These are phyloP conservation scores for Cryptomeria japonica DNA, from an alignment of 75 land plant species.

Conservation along the genomic window DNA sequence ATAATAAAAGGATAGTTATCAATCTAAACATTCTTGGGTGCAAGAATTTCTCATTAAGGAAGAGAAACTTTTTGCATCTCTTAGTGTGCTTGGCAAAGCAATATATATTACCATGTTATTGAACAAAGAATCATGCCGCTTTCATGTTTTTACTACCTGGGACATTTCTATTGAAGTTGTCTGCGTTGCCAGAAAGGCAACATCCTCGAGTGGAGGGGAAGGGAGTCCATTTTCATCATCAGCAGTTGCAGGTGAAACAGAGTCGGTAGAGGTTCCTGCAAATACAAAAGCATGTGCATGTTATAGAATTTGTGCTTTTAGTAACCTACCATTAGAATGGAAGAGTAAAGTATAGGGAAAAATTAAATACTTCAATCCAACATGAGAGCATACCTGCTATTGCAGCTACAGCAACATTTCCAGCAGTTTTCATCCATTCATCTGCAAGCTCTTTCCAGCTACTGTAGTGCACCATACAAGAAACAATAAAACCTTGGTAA, in stretches of 20 bases:
- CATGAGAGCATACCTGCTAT: slow-evolving; percentile 38
- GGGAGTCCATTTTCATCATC: slow-evolving; percentile 79
- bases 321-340: background rate
- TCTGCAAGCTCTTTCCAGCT: slow-evolving; percentile 82
- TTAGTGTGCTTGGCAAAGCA: background rate
- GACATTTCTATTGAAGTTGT: slow-evolving; percentile 56
- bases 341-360: background rate
- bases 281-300: background rate
- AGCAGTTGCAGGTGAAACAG: slow-evolving; percentile 36
- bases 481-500: background rate
- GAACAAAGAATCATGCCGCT: background rate
- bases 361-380: background rate
- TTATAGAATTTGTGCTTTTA: background rate
- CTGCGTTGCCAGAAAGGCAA: slow-evolving; percentile 54
- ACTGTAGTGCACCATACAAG: slow-evolving; percentile 41
- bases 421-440: slow-evolving; percentile 69
- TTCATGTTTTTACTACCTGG: slow-evolving; percentile 34
- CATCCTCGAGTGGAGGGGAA: slow-evolving; percentile 82
- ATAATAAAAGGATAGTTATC: background rate
- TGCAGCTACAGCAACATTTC: slow-evolving; percentile 45
- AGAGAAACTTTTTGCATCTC: background rate
- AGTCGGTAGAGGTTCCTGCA: slow-evolving; percentile 47
- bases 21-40: background rate
- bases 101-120: background rate
- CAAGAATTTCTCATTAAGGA: background rate